Conservation (phyloP, 2,329 filamentous ascomycete genomes). For the Tolypocladium tropicale region DNA sequence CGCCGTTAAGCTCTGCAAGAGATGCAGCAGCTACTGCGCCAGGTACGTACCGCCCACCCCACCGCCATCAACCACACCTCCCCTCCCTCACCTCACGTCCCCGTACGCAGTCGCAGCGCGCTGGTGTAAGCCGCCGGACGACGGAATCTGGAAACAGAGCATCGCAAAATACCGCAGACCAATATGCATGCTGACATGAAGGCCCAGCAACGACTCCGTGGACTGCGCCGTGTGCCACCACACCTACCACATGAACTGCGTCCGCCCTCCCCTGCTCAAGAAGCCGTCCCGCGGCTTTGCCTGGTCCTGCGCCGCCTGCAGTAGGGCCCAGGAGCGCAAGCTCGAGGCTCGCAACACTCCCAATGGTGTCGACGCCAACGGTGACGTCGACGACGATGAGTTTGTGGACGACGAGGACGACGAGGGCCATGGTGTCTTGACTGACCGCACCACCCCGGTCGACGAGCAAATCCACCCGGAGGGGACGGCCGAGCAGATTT, state of each 20-base stretch:
- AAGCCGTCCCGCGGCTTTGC: conserved; percentile 96
- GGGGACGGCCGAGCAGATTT: conserved; percentile 75
- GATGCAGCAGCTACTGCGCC: conserved; percentile 83
- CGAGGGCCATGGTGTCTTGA: conserved; percentile 41
- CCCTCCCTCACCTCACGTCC: neutral
- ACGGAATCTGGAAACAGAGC: neutral
- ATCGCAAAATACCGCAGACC: neutral
- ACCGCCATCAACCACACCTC: neutral
- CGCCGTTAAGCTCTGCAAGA: conserved; percentile 91
- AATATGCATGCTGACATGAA: conserved; percentile 8
- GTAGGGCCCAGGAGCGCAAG: conserved; percentile 87
- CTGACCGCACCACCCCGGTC: conserved; percentile 54
- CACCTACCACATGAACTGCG: conserved; percentile 98
- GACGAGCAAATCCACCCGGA: conserved; percentile 47
- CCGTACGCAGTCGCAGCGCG: neutral
- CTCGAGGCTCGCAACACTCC: conserved; percentile 85
- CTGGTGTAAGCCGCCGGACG: neutral
- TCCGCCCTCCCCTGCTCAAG: conserved; percentile 81
- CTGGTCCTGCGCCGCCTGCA: conserved; percentile 95
- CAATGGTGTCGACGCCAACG: conserved; percentile 55
- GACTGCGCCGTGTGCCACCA: conserved; percentile 92
- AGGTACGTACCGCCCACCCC: conserved; percentile 45
- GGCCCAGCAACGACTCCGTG: conserved; percentile 73
- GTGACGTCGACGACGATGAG: conserved; percentile 57
- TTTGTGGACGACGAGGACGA: conserved; percentile 63